These are phyloP conservation scores for Aspergillus oerlinghausenensis DNA, from an alignment of 2,329 filamentous ascomycete genomes.

Conservation along the genomic window DNA sequence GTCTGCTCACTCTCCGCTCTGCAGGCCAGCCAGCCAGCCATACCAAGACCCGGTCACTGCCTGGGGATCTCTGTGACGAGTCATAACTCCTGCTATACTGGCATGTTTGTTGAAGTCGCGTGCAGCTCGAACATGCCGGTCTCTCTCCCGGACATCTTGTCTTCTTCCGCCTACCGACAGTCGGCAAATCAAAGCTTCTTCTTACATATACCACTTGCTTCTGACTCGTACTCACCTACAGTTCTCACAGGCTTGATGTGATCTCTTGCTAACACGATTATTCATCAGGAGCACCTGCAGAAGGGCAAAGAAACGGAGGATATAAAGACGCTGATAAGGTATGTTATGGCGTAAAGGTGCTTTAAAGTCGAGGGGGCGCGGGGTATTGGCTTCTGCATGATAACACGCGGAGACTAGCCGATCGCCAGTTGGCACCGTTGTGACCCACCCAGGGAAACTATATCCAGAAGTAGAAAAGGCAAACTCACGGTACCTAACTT, in stretches of 20 bases:
- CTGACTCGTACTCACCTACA: neutral
- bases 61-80: neutral
- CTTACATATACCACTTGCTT: neutral
- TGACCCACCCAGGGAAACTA: neutral
- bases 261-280: neutral
- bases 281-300: neutral
- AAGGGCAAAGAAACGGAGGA: neutral
- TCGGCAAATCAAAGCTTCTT: neutral
- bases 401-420: neutral
- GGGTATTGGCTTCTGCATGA: no score
- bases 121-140: neutral
- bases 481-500: no score
- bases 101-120: neutral
- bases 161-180: neutral
- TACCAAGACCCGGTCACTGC: neutral
- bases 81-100: neutral
- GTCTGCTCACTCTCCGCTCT: neutral
- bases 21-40: neutral
- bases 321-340: neutral
- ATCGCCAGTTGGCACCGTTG: neutral
- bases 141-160: neutral
- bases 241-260: neutral
- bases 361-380: neutral
- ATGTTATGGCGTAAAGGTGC: neutral
- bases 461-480: neutral